Evolutionary conservation across 305 asterid genomes (phyloP).

Genomic region (Solanum aculeatissimum): DNA sequence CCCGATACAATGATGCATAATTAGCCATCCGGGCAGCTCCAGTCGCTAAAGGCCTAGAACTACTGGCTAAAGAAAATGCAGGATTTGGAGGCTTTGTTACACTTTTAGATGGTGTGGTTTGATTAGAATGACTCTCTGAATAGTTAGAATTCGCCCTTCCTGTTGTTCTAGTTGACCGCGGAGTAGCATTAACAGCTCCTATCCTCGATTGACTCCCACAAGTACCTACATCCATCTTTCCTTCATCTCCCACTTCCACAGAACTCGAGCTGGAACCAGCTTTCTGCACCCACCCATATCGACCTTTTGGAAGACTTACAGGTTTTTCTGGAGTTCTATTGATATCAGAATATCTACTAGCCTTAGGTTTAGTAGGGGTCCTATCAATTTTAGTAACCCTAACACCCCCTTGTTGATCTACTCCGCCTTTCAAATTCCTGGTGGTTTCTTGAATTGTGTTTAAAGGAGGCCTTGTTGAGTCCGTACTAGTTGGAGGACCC

Average conservation of each 20-base stretch:
- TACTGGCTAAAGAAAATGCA: constrained; percentile 42
- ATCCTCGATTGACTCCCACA: constrained; percentile 1
- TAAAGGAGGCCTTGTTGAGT: constrained; percentile 69
- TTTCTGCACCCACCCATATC: constrained; percentile 59
- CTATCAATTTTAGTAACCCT: constrained; percentile 39
- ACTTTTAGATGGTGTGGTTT: constrained; percentile 81
- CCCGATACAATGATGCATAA: constrained; percentile 55
- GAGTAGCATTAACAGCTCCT: constrained; percentile 34
- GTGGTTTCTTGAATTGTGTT: constrained; percentile 64
- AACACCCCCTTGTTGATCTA: constrained; percentile 35
- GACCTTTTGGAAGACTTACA: constrained; percentile 21
- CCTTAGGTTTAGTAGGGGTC: constrained; percentile 64
- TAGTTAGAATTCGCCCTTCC: constrained; percentile 43
- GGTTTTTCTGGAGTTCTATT: constrained; percentile 75
- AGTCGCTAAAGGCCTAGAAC: constrained; percentile 43
- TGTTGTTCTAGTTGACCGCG: constrained; percentile 45
- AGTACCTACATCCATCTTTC: constrained; percentile 16
- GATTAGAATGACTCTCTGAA: constrained; percentile 77
- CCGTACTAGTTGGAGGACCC: constrained; percentile 35
- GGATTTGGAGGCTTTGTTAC: constrained; percentile 71
- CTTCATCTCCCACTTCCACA: constrained; percentile 51
- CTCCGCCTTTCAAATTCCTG: constrained; percentile 22
- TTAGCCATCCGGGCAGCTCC: constrained; percentile 48
- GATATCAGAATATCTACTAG: constrained; percentile 23
- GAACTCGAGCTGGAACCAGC: constrained; percentile 34